Conservation (phyloP, 129 eudicot genomes). For the Chrysanthemum seticuspe region DNA sequence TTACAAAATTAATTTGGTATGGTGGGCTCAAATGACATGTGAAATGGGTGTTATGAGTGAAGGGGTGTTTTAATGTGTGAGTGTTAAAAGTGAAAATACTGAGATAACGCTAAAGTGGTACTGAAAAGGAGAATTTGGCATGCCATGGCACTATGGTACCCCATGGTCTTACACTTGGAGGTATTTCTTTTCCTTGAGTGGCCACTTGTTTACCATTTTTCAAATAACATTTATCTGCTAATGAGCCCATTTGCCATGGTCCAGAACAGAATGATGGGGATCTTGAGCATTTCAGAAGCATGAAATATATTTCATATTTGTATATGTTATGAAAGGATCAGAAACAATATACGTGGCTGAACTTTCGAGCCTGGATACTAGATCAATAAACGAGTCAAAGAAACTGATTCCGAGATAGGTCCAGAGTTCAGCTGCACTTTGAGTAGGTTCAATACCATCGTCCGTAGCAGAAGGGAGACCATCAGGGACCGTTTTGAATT, state of each 20-base stretch:
- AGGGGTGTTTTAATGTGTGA: no score
- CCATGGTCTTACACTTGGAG: no score
- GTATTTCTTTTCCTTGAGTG: no score
- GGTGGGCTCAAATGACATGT: no score
- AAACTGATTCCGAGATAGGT: conserved; percentile 14
- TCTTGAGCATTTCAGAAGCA: conserved; percentile 23
- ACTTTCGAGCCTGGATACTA: conserved; percentile 1
- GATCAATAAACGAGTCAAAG: conserved; percentile 17
- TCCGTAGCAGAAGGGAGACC: conserved; percentile 23
- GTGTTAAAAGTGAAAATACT: no score
- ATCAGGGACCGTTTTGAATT: conserved; percentile 27
- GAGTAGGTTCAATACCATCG: neutral
- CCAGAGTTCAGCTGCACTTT: neutral
- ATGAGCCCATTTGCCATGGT: neutral
- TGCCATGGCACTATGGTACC: no score
- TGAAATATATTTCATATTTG: neutral
- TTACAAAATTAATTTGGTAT: no score
- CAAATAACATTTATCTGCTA: no score
- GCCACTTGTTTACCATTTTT: no score
- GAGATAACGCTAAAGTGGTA: no score
- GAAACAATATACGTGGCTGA: conserved; percentile 28
- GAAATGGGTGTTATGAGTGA: no score
- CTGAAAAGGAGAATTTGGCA: no score
- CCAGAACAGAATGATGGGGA: conserved; percentile 29
- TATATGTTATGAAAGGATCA: conserved; percentile 21